A percentile compares a stretch with the other conserved stretches of the same genome.
Evolutionary conservation across 2,329 filamentous ascomycete genomes (phyloP).

Genomic region (Myrmaecium sp.): DNA sequence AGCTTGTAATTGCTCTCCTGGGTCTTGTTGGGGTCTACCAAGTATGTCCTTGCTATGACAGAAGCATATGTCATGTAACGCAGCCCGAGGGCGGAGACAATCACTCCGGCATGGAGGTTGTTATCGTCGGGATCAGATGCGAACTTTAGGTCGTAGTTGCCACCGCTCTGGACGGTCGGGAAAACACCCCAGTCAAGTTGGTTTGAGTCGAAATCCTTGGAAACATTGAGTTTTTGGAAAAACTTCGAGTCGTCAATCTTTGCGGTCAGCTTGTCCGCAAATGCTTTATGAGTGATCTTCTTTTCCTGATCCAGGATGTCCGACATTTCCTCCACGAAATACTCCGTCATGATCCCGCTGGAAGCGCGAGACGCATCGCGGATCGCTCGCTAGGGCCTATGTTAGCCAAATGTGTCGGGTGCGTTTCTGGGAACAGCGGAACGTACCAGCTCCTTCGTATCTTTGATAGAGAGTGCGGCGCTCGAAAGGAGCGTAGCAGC

Average conservation of each 20-base stretch:
- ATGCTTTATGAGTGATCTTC: constrained; percentile 77
- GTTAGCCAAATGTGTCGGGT: constrained; percentile 6
- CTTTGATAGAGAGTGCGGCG: constrained; percentile 78
- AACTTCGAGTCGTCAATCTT: constrained; percentile 92
- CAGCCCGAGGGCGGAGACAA: constrained; percentile 79
- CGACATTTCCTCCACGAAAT: constrained; percentile 97
- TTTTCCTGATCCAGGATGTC: constrained; percentile 90
- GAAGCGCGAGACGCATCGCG: constrained; percentile 88
- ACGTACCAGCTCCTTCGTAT: constrained; percentile 69
- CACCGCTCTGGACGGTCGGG: constrained; percentile 85
- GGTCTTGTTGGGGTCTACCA: constrained; percentile 91
- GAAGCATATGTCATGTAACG: constrained; percentile 95
- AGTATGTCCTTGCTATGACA: constrained; percentile 78
- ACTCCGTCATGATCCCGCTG: constrained; percentile 85
- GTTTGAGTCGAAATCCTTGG: constrained; percentile 67
- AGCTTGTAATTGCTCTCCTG: constrained; percentile 93
- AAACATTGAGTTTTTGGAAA: constrained; percentile 74
- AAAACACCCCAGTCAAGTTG: constrained; percentile 91
- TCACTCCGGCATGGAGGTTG: constrained; percentile 77
- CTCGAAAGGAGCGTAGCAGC: constrained; percentile 66
- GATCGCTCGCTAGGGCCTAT: constrained; percentile 52
- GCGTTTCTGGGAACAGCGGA: constrained; percentile 1
- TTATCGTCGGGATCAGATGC: constrained; percentile 61
- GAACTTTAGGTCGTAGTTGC: constrained; percentile 82
- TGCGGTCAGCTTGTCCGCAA: constrained; percentile 74